Evolutionary conservation across 441 rosid genomes (phyloP).

Genomic region (Populus hybrid): DNA sequence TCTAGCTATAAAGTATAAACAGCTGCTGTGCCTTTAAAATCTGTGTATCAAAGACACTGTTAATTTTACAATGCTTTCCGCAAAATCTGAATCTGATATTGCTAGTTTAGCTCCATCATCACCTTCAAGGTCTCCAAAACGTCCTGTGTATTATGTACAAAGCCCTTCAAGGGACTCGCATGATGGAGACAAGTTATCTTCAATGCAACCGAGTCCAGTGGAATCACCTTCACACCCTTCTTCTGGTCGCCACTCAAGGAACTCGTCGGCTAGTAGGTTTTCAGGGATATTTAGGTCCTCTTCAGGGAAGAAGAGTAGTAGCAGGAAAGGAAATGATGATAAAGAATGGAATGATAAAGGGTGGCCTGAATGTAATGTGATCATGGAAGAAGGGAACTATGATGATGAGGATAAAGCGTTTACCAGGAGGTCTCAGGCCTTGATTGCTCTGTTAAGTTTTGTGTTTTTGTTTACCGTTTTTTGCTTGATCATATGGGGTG

Average conservation of each 20-base stretch:
- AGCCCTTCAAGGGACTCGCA: conserved; percentile 83
- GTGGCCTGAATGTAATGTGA: conserved; percentile 83
- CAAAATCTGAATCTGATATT: conserved; percentile 70
- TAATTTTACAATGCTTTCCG: conserved; percentile 20
- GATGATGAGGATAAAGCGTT: conserved; percentile 63
- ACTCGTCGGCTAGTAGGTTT: conserved; percentile 77
- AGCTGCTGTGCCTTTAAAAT: not conserved
- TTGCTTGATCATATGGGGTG: conserved; percentile 91
- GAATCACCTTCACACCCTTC: conserved; percentile 85
- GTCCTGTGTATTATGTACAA: conserved; percentile 62
- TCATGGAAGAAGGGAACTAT: conserved; percentile 68
- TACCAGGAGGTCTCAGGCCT: conserved; percentile 55
- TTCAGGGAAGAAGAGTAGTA: conserved; percentile 51
- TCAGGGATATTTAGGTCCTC: conserved; percentile 78
- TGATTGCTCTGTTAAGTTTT: conserved; percentile 51
- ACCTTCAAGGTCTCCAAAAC: conserved; percentile 61
- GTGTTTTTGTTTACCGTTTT: conserved; percentile 66
- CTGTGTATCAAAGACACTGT: not conserved
- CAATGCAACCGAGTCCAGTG: conserved; percentile 72
- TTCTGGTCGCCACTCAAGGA: conserved; percentile 69
- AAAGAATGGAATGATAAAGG: conserved; percentile 81
- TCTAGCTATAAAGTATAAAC: not conserved
- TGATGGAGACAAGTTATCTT: conserved; percentile 72
- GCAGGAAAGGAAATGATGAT: conserved; percentile 43
- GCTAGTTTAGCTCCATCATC: conserved; percentile 71